Conservation (phyloP, 768 basidiomycete species). For the Xerocomellus chrysenteron region DNA sequence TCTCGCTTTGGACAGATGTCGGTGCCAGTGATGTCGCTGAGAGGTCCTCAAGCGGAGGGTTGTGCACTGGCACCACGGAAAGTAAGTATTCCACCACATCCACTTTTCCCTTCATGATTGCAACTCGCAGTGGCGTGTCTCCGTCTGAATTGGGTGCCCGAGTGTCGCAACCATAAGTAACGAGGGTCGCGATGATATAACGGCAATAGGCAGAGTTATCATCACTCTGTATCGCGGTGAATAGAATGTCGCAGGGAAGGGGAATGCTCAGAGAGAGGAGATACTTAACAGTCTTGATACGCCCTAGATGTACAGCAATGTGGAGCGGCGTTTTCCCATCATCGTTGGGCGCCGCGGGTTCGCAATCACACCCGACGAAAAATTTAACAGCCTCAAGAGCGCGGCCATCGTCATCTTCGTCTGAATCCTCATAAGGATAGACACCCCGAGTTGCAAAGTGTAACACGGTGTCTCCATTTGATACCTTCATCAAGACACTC, state of each 20-base stretch:
- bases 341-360: not conserved
- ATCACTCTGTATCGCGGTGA: not conserved
- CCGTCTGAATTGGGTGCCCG: not conserved
- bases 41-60: not conserved
- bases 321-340: not conserved
- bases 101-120: not conserved
- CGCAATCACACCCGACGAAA: not conserved
- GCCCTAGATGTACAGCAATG: not conserved
- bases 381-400: not conserved
- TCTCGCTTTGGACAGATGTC: not conserved
- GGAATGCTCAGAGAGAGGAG: not conserved
- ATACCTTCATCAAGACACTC: not conserved
- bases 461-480: not conserved
- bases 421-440: not conserved
- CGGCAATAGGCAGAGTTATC: not conserved
- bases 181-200: not conserved
- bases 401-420: not conserved
- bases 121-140: not conserved
- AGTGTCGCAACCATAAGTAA: not conserved
- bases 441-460: not conserved
- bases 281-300: not conserved
- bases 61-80: not conserved
- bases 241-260: not conserved
- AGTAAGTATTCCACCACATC: slow-evolving; percentile 2
- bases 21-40: not conserved